These are phyloP conservation scores for Suillus subaureus DNA, from an alignment of 768 basidiomycete genomes.

Conservation along the genomic window DNA sequence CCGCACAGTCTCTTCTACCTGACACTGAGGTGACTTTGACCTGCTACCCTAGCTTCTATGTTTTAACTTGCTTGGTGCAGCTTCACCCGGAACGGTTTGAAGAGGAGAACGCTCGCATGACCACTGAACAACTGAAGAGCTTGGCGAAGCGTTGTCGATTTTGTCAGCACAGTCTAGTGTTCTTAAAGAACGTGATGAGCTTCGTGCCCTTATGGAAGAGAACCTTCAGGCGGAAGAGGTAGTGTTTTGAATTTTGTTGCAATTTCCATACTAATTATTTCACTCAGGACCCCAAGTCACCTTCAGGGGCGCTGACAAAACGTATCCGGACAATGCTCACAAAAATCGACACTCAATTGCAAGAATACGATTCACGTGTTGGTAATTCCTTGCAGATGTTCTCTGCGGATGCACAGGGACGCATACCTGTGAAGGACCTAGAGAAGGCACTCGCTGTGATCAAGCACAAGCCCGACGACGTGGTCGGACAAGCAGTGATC, in stretches of 20 bases:
- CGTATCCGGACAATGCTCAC: conserved; percentile 94
- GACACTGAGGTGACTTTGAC: conserved; percentile 73
- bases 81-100: conserved; percentile 62
- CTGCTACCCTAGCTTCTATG: neutral
- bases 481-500: conserved; percentile 83
- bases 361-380: conserved; percentile 89
- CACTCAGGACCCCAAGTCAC: conserved; percentile 74
- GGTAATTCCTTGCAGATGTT: conserved; percentile 86
- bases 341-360: conserved; percentile 90
- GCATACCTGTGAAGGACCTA: conserved; percentile 87
- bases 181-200: conserved; percentile 92
- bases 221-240: conserved; percentile 90
- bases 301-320: conserved; percentile 87
- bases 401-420: conserved; percentile 81
- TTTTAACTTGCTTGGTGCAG: conserved; percentile 35
- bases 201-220: conserved; percentile 90
- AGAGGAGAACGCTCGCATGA: conserved; percentile 90
- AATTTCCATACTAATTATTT: conserved; percentile 9
- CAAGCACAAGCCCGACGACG: conserved; percentile 90
- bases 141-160: conserved; percentile 88
- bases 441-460: conserved; percentile 91
- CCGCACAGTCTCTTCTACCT: conserved; percentile 82
- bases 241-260: conserved; percentile 10
- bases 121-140: conserved; percentile 93
- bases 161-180: conserved; percentile 94